Base-by-base conservation (phyloP, 2,329 filamentous ascomycete species). In the Cladophialophora bantiana region DNA sequence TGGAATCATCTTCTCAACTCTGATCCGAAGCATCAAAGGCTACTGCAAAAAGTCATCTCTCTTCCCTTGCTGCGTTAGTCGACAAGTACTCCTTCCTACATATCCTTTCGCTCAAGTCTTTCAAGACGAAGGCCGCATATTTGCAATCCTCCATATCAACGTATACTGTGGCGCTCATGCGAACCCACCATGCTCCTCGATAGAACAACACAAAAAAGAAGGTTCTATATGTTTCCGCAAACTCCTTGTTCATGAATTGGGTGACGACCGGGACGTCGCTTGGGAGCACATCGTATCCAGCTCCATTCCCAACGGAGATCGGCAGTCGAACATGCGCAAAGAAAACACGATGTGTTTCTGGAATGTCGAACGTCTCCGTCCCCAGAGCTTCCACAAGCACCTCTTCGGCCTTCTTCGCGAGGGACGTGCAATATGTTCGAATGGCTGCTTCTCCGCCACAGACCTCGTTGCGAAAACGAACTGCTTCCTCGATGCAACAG, bases 151-250 rank as follows among this genome's bases (percentile, higher is more conserved):
- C 83, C 69, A 89, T 75, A 31, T 91, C 91, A n/a, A 97, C 78
- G 76, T 94, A 97, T 0, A 94, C 84, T 82, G 96, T 92, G 12
- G 86, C 91, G 75, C 90, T 93, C 57, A 96, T 73, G 54, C 94
- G 82, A 0, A 84, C 82, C 90, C 90, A 97, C 76, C 88, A 85
- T 56, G 82, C 82, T 0, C 84, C 84, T 0, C 78, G 83, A 70
- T 93, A 87, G 5, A 83, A 77, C 64, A 87, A 86, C 1, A 90
- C 74, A 0, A 88, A 83, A 61, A 95, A 78, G 73, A 92, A 94
- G 0, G 92, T 94, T 59, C 88, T 83, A 75, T 88, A 85, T 13
- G 89, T 84, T 0, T 78, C 72, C 7, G 86, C 77, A 66, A 91
- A 74, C 4, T 73, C 80, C 48, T 78, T 74, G 53, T 83, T 75